phyloP scores from a whole-genome alignment of 768 basidiomycete genomes.

The Podaxis mareebaensis region DNA sequence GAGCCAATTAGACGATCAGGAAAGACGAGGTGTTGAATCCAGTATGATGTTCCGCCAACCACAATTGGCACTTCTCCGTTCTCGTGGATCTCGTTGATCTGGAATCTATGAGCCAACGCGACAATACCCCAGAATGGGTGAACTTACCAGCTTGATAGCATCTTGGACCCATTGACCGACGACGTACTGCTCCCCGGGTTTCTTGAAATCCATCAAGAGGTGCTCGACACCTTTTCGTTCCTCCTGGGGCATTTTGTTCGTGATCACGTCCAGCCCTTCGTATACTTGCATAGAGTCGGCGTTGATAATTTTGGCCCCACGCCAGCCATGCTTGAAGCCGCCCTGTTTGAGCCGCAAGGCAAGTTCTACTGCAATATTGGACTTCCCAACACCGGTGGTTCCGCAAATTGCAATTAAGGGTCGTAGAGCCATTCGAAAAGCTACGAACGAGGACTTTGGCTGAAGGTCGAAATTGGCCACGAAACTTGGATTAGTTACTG shows the following conservation, averaged over 20 bases:
- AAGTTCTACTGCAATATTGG: slow-evolving; percentile 86
- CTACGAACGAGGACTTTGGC: background rate
- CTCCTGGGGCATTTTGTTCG: slow-evolving; percentile 82
- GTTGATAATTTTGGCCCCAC: slow-evolving; percentile 80
- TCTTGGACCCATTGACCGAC: slow-evolving; percentile 89
- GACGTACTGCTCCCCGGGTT: slow-evolving; percentile 84
- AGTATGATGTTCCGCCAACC: slow-evolving; percentile 96
- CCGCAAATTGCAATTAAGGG: slow-evolving; percentile 88
- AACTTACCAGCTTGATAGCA: slow-evolving; percentile 71
- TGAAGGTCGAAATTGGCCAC: slow-evolving; percentile 5
- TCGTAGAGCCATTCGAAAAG: slow-evolving; percentile 41
- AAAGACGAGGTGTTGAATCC: slow-evolving; percentile 95
- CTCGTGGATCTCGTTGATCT: slow-evolving; percentile 77
- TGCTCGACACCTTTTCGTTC: slow-evolving; percentile 86
- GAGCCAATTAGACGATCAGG: slow-evolving; percentile 60
- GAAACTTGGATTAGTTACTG: background rate
- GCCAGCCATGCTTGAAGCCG: slow-evolving; percentile 42
- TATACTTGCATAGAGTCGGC: slow-evolving; percentile 99
- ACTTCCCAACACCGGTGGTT: slow-evolving; percentile 96
- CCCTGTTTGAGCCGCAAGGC: slow-evolving; percentile 57
- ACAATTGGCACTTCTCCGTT: slow-evolving; percentile 76
- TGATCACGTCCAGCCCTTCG: slow-evolving; percentile 86
- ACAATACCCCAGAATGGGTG: background rate
- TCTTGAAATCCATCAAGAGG: slow-evolving; percentile 84
- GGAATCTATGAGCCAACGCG: slow-evolving; percentile 1